Conservation (phyloP, 2,329 filamentous ascomycete species). For the Didymella glomerata region DNA sequence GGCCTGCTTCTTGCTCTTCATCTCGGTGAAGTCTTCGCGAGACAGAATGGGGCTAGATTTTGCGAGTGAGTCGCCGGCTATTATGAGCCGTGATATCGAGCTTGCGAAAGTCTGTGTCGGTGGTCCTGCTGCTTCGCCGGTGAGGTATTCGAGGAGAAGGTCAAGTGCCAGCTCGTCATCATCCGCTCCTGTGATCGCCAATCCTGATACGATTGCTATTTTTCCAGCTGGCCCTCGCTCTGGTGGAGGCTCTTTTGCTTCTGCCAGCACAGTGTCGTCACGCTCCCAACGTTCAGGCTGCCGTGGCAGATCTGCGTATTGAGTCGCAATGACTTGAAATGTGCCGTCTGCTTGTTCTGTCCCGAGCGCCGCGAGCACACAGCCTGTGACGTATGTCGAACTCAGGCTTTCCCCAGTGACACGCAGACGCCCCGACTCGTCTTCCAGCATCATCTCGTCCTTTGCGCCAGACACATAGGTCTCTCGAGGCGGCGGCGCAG, state of each 20-base stretch:
- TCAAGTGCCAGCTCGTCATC: slow-evolving; percentile 78
- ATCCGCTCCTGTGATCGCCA: slow-evolving; percentile 80
- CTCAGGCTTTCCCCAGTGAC: slow-evolving; percentile 76
- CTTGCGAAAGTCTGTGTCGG: slow-evolving; percentile 67
- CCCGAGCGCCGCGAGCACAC: slow-evolving; percentile 91
- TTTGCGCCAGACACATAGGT: slow-evolving; percentile 76
- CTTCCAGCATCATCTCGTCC: slow-evolving; percentile 85
- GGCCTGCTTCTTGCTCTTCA: slow-evolving; percentile 71
- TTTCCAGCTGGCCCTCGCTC: slow-evolving; percentile 66
- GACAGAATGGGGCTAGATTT: slow-evolving; percentile 58
- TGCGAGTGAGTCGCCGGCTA: slow-evolving; percentile 87
- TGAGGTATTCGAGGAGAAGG: slow-evolving; percentile 83
- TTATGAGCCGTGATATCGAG: slow-evolving; percentile 82
- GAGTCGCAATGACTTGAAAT: slow-evolving; percentile 89
- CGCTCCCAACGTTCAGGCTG: slow-evolving; percentile 84
- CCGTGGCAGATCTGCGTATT: slow-evolving; percentile 83
- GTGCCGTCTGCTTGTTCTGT: slow-evolving; percentile 93
- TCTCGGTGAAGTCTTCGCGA: slow-evolving; percentile 55
- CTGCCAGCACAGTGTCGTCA: slow-evolving; percentile 56
- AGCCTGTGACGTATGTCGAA: slow-evolving; percentile 84
- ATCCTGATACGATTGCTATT: slow-evolving; percentile 87
- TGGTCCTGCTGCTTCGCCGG: slow-evolving; percentile 77
- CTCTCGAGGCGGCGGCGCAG: slow-evolving; percentile 76
- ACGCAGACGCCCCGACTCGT: slow-evolving; percentile 88
- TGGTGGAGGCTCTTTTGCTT: slow-evolving; percentile 47